phyloP scores from a whole-genome alignment of 345 rosid genomes.

The Citrus maxima region DNA sequence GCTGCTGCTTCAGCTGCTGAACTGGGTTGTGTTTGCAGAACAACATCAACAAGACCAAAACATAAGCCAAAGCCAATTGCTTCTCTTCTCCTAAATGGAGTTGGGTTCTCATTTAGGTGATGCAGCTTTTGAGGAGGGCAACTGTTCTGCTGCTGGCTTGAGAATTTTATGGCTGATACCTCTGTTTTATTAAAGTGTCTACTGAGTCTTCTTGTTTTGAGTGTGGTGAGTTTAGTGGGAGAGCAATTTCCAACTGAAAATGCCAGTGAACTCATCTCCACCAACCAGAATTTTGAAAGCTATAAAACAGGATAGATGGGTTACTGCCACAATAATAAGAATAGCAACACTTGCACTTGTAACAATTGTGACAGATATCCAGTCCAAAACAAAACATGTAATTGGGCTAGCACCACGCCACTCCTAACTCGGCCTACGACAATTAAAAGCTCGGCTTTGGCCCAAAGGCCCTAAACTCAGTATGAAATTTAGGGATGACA shows the following conservation, averaged over 20 bases:
- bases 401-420: not conserved
- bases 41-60: conserved; percentile 32
- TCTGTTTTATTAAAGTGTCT: conserved; percentile 13
- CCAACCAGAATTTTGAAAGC: conserved; percentile 14
- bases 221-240: conserved; percentile 23
- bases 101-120: conserved; percentile 15
- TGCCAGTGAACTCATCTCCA: conserved; percentile 51
- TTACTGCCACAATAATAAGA: not conserved
- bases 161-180: conserved; percentile 14
- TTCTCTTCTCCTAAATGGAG: conserved; percentile 56
- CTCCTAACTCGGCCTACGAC: not conserved
- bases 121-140: conserved; percentile 3
- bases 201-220: conserved; percentile 1
- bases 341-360: too few species aligned
- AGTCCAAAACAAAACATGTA: not conserved
- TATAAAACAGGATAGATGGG: not conserved
- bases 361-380: not conserved
- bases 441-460: not conserved
- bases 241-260: conserved; percentile 37
- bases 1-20: conserved; percentile 37
- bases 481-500: too few species aligned
- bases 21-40: conserved; percentile 19
- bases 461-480: too few species aligned
- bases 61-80: conserved; percentile 41
- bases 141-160: conserved; percentile 13